These are phyloP conservation scores for Immersiporthe knoxdaviesiana DNA, from an alignment of 2,329 filamentous ascomycete genomes.

Conservation along the genomic window DNA sequence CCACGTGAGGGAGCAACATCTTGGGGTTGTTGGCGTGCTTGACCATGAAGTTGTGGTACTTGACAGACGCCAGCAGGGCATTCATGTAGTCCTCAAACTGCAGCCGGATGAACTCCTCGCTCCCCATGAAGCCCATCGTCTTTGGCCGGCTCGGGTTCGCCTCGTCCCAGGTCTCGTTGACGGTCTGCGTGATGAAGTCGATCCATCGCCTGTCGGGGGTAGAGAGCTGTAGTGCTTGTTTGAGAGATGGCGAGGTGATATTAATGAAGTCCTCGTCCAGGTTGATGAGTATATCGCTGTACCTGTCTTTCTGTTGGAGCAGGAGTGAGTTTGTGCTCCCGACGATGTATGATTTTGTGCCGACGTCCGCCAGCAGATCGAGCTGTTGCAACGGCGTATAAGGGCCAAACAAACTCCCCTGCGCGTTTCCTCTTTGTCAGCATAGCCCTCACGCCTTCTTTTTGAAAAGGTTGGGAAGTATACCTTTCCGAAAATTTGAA, in stretches of 20 bases:
- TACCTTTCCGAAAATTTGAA: constrained; percentile 94
- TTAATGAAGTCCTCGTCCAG: constrained; percentile 87
- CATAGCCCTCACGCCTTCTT: not conserved
- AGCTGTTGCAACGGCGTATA: constrained; percentile 97
- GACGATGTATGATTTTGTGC: constrained; percentile 96
- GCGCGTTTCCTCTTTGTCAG: constrained; percentile 21
- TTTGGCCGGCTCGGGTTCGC: constrained; percentile 87
- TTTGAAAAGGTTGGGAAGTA: constrained; percentile 27
- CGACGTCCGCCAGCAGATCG: constrained; percentile 88
- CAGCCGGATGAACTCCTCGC: constrained; percentile 94
- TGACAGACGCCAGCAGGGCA: constrained; percentile 83
- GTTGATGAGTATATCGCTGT: constrained; percentile 95
- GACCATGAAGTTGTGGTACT: constrained; percentile 76
- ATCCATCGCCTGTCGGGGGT: constrained; percentile 94
- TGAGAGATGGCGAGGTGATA: constrained; percentile 79
- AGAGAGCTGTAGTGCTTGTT: constrained; percentile 75
- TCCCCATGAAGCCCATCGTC: constrained; percentile 91
- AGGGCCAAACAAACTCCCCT: constrained; percentile 93
- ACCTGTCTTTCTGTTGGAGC: constrained; percentile 90
- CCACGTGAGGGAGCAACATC: constrained; percentile 65
- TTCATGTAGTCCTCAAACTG: constrained; percentile 98
- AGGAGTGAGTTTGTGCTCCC: constrained; percentile 95
- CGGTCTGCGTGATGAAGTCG: constrained; percentile 88
- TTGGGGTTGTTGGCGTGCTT: constrained; percentile 60
- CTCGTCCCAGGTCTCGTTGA: constrained; percentile 97